These are phyloP conservation scores for Andrographis paniculata DNA, from an alignment of 305 asterid genomes.

Conservation along the genomic window DNA sequence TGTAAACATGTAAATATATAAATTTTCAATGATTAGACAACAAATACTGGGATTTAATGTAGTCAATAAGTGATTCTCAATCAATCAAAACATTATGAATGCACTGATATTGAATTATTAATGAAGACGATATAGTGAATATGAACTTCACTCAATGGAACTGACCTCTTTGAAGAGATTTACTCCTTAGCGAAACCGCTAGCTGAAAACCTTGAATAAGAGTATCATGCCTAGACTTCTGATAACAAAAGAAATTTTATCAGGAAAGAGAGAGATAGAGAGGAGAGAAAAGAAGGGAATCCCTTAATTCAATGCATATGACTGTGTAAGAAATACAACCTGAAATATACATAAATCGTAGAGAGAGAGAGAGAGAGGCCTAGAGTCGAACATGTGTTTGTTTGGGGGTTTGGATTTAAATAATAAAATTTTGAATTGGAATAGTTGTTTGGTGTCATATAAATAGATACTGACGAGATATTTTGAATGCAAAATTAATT, in stretches of 20 bases:
- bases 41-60: constrained; percentile 7
- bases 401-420: too few species aligned
- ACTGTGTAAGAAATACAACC: too few species aligned
- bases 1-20: too few species aligned
- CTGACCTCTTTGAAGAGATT: constrained; percentile 65
- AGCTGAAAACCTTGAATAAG: constrained; percentile 81
- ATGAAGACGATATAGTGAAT: constrained; percentile 6
- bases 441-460: too few species aligned
- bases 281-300: constrained; percentile 7
- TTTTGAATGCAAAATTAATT: too few species aligned
- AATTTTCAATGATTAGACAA: constrained; percentile 5
- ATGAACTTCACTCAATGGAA: constrained; percentile 21
- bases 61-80: constrained; percentile 9
- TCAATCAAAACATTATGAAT: constrained; percentile 8
- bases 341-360: too few species aligned
- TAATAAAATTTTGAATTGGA: too few species aligned
- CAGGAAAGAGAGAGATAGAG: constrained; percentile 20
- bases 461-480: too few species aligned
- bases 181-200: constrained; percentile 61
- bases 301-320: too few species aligned
- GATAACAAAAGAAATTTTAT: constrained; percentile 19
- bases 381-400: too few species aligned
- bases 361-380: too few species aligned
- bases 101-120: constrained; percentile 6
- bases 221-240: constrained; percentile 75